Conservation (phyloP, 2,329 filamentous ascomycete genomes). For the Zarea fungicola region DNA sequence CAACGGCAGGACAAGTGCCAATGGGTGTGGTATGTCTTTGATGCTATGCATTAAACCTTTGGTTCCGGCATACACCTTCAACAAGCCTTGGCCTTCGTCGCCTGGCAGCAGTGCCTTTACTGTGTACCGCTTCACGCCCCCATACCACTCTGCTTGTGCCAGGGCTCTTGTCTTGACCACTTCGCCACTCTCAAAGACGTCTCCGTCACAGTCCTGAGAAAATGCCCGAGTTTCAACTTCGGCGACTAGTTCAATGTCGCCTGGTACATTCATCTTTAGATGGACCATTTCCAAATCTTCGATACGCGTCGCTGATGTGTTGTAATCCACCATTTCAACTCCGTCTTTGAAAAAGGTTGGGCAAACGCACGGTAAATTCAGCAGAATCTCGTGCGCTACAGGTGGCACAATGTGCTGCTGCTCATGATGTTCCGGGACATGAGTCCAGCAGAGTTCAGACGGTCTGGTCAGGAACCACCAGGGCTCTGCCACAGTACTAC, state of each 20-base stretch:
- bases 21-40: constrained; percentile 88
- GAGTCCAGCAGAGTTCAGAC: constrained; percentile 88
- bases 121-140: constrained; percentile 83
- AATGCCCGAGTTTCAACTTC: constrained; percentile 85
- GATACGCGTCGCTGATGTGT: constrained; percentile 78
- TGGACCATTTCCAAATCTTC: constrained; percentile 94
- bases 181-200: constrained; percentile 90
- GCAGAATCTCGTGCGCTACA: constrained; percentile 76
- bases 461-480: constrained; percentile 96
- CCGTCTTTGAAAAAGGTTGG: constrained; percentile 82
- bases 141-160: constrained; percentile 86
- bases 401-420: constrained; percentile 93
- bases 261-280: constrained; percentile 78
- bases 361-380: constrained; percentile 80
- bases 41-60: constrained; percentile 95
- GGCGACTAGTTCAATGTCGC: constrained; percentile 85
- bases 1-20: constrained; percentile 86
- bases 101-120: constrained; percentile 88
- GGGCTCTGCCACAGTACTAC: constrained; percentile 65
- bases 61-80: constrained; percentile 92
- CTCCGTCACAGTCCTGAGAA: constrained; percentile 78
- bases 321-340: constrained; percentile 79
- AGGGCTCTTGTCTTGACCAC: constrained; percentile 78
- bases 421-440: constrained; percentile 78
- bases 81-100: constrained; percentile 79